phyloP scores from a whole-genome alignment of 1,139 yeast genomes.

The Sugiyamaella novakii region DNA sequence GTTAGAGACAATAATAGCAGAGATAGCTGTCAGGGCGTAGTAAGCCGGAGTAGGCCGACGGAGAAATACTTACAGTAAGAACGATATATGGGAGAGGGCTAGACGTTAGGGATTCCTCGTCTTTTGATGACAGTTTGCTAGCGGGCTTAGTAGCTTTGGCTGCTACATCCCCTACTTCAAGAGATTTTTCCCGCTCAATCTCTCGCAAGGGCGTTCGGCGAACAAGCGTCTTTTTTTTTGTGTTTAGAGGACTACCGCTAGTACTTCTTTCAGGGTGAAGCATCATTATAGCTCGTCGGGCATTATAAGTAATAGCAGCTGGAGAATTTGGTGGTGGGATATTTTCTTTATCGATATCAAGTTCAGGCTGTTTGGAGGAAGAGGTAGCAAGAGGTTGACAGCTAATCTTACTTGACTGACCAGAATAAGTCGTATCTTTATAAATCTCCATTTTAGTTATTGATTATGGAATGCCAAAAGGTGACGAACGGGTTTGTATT shows the following conservation, averaged over 20 bases:
- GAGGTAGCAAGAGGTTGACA: too few species aligned
- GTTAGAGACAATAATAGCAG: too few species aligned
- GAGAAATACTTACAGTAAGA: slow-evolving; percentile 16
- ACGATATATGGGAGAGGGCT: slow-evolving; percentile 12
- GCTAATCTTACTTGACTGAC: too few species aligned
- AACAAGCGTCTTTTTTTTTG: neutral
- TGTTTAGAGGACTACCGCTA: slow-evolving; percentile 11
- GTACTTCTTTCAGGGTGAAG: slow-evolving; percentile 16
- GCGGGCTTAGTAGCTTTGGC: too few species aligned
- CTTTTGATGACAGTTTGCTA: too few species aligned
- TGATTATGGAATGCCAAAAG: too few species aligned
- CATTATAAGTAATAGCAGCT: slow-evolving; percentile 14
- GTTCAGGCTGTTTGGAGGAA: slow-evolving; percentile 9
- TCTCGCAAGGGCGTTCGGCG: slow-evolving; percentile 11
- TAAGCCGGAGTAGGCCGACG: too few species aligned
- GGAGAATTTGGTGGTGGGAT: slow-evolving; percentile 31
- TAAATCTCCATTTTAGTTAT: slow-evolving; percentile 6
- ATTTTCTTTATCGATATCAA: slow-evolving; percentile 28
- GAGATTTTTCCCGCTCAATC: slow-evolving; percentile 7
- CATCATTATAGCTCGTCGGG: slow-evolving; percentile 15
- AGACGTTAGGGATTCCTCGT: neutral
- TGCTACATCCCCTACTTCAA: too few species aligned
- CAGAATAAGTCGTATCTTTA: neutral
- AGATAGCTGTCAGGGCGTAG: too few species aligned
- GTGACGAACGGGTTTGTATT: too few species aligned